These are phyloP conservation scores for Diaporthe helianthi DNA, from an alignment of 2,329 filamentous ascomycete species.

Conservation along the genomic window DNA sequence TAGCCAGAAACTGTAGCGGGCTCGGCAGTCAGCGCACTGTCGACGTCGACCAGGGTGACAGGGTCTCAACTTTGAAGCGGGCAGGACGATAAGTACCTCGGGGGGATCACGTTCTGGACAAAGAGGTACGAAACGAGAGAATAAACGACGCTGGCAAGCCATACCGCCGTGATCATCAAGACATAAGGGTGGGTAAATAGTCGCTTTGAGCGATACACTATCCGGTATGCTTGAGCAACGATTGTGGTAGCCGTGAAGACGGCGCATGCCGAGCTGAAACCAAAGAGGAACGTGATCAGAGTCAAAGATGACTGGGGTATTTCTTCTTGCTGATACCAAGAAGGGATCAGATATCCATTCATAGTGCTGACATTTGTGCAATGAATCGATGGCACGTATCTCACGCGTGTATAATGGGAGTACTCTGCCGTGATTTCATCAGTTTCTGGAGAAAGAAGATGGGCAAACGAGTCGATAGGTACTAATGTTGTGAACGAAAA, in stretches of 20 bases:
- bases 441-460: background rate
- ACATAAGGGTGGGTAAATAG: constrained; percentile 43
- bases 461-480: background rate
- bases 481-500: background rate
- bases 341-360: constrained; percentile 23
- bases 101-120: constrained; percentile 40
- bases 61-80: too few relatives aligned
- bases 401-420: constrained; percentile 16
- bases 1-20: constrained; percentile 41
- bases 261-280: constrained; percentile 45
- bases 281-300: constrained; percentile 41
- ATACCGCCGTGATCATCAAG: constrained; percentile 48
- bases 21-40: constrained; percentile 13
- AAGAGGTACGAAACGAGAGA: constrained; percentile 45
- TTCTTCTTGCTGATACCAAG: constrained; percentile 5
- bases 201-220: constrained; percentile 39
- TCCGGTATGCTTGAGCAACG: constrained; percentile 43
- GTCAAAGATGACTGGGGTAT: constrained; percentile 7
- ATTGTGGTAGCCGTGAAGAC: constrained; percentile 43
- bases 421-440: constrained; percentile 6
- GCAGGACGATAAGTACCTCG: constrained; percentile 39
- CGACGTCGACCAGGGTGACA: background rate
- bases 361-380: constrained; percentile 14
- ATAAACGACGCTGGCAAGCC: constrained; percentile 41
- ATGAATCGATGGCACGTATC: background rate